A percentile compares a stretch with the other conserved stretches of the same genome.
Evolutionary conservation across 2,329 filamentous ascomycete species (phyloP).

Genomic region (Cladophialophora bantiana): DNA sequence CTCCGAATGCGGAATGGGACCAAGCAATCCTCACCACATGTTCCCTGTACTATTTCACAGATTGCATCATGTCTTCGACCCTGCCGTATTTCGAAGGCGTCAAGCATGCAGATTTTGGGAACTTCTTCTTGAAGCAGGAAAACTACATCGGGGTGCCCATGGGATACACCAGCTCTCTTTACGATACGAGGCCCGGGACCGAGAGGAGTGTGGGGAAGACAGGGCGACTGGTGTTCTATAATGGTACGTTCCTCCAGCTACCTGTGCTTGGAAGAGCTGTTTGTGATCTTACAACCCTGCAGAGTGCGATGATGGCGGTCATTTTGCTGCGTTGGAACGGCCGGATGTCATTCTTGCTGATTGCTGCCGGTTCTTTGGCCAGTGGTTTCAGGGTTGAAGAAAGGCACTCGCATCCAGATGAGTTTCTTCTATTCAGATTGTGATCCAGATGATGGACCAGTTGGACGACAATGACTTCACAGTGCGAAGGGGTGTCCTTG

Average conservation of each 20-base stretch:
- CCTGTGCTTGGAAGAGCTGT: background rate
- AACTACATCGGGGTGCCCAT: conserved; percentile 47
- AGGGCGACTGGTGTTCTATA: conserved; percentile 49
- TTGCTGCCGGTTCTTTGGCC: conserved; percentile 23
- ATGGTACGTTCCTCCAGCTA: conserved; percentile 2
- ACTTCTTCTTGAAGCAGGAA: conserved; percentile 27
- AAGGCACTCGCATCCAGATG: background rate
- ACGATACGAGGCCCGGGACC: conserved; percentile 50
- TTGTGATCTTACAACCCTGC: background rate
- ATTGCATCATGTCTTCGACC: conserved; percentile 26
- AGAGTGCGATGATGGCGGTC: conserved; percentile 45
- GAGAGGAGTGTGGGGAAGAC: conserved; percentile 48
- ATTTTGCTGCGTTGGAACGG: conserved; percentile 48
- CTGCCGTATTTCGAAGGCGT: conserved; percentile 32
- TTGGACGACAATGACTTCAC: too few species aligned
- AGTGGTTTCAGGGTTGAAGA: conserved; percentile 13
- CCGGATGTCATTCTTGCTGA: conserved; percentile 39
- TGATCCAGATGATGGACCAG: too few species aligned
- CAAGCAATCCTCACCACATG: conserved; percentile 30
- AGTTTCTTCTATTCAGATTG: background rate
- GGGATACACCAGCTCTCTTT: conserved; percentile 55
- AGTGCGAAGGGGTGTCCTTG: too few species aligned
- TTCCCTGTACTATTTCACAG: conserved; percentile 31
- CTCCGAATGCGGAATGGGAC: conserved; percentile 21
- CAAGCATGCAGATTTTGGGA: conserved; percentile 28